Conservation (phyloP, 345 rosid species). For the Salix brachista region DNA sequence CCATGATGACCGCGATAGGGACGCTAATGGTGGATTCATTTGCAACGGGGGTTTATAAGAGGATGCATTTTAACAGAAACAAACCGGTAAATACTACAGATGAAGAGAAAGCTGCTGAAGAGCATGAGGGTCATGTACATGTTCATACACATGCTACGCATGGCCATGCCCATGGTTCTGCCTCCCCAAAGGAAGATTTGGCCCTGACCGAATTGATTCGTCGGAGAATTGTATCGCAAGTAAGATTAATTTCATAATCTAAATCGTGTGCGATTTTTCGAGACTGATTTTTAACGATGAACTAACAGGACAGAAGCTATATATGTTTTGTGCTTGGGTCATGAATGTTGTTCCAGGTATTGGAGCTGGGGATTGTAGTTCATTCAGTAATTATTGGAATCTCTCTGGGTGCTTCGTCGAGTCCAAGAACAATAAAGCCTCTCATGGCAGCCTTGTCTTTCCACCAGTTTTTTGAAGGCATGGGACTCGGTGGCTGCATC, state of each 20-base stretch:
- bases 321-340: neutral
- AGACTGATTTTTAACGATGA: neutral
- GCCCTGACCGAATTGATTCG: conserved; percentile 36
- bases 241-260: conserved; percentile 4
- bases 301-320: neutral
- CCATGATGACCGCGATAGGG: conserved; percentile 53
- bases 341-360: conserved; percentile 27
- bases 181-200: conserved; percentile 16
- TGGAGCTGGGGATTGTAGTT: conserved; percentile 70
- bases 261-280: neutral
- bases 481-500: conserved; percentile 82
- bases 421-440: conserved; percentile 53
- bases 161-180: conserved; percentile 59
- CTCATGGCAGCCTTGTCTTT: conserved; percentile 62
- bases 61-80: conserved; percentile 34
- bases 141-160: conserved; percentile 64
- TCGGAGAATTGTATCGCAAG: conserved; percentile 47
- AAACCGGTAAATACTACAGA: conserved; percentile 24
- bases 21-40: conserved; percentile 56
- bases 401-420: conserved; percentile 56
- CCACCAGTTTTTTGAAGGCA: conserved; percentile 78
- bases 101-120: conserved; percentile 26
- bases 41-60: conserved; percentile 42
- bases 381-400: conserved; percentile 72
- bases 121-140: conserved; percentile 48